These are phyloP conservation scores for Penicillium thymicola DNA, from an alignment of 2,329 filamentous ascomycete species.

Conservation along the genomic window DNA sequence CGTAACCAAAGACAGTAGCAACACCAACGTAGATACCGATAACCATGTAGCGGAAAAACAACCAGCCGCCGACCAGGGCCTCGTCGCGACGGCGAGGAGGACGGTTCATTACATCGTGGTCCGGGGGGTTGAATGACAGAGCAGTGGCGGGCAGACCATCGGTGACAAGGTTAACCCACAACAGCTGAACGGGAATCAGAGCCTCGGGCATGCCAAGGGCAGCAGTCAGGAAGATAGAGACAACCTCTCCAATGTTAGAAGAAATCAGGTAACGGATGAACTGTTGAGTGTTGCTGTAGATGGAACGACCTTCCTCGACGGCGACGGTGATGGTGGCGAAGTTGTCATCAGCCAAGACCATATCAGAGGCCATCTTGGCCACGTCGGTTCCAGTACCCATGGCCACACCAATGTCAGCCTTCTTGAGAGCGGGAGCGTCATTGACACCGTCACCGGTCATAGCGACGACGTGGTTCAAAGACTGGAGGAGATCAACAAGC, in stretches of 20 bases:
- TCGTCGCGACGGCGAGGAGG: slow-evolving; percentile 90
- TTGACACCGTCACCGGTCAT: slow-evolving; percentile 99
- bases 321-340: slow-evolving; percentile 96
- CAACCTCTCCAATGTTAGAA: slow-evolving; percentile 97
- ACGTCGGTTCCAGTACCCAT: slow-evolving; percentile 99
- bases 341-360: slow-evolving; percentile 98
- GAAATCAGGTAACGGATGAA: slow-evolving; percentile 99
- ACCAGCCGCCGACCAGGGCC: slow-evolving; percentile 85
- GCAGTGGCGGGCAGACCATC: slow-evolving; percentile 95
- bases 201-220: slow-evolving; percentile 97
- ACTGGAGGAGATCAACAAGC: slow-evolving; percentile 92
- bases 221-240: slow-evolving; percentile 97
- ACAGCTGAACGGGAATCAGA: slow-evolving; percentile 90
- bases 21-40: slow-evolving; percentile 93
- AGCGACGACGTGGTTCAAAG: slow-evolving; percentile 87
- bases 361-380: slow-evolving; percentile 92
- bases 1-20: slow-evolving; percentile 93
- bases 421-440: slow-evolving; percentile 95
- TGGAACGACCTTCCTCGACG: slow-evolving; percentile 93
- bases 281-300: slow-evolving; percentile 99
- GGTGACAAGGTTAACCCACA: slow-evolving; percentile 98
- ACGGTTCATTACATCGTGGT: slow-evolving; percentile 95
- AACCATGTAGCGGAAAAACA: slow-evolving; percentile 96
- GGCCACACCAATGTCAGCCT: slow-evolving; percentile 96
- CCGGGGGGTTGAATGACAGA: slow-evolving; percentile 96